Evolutionary conservation across 306 rosid species (phyloP).

Genomic region (Trifolium fragiferum): DNA sequence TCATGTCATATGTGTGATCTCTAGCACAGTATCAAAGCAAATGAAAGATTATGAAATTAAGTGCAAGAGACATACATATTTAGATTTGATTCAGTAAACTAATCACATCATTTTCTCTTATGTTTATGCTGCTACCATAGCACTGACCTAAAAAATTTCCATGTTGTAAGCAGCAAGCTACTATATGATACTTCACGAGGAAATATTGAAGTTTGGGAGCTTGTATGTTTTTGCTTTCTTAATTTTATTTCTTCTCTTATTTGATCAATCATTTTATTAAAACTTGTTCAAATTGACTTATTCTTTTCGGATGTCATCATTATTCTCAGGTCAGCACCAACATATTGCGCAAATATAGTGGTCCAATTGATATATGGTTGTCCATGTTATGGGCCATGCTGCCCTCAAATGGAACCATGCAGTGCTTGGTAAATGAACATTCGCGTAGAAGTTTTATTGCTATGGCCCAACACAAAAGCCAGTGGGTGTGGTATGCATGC

Average conservation of each 20-base stretch:
- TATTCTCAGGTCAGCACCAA: slow-evolving; percentile 73
- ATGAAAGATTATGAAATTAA: slow-evolving; percentile 29
- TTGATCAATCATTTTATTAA: slow-evolving; percentile 1
- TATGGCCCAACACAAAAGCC: slow-evolving; percentile 91
- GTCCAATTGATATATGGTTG: slow-evolving; percentile 85
- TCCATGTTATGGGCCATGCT: slow-evolving; percentile 56
- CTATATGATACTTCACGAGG: slow-evolving; percentile 44
- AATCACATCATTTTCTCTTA: slow-evolving; percentile 33
- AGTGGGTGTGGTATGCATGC: slow-evolving; percentile 82
- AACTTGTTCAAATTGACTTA: slow-evolving; percentile 5
- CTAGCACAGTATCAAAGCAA: slow-evolving; percentile 26
- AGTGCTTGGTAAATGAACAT: slow-evolving; percentile 69
- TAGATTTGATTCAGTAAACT: slow-evolving; percentile 16
- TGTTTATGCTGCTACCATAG: slow-evolving; percentile 28
- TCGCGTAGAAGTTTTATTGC: slow-evolving; percentile 69
- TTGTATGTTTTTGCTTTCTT: slow-evolving; percentile 62
- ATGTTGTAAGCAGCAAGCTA: slow-evolving; percentile 60
- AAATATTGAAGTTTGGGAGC: slow-evolving; percentile 85
- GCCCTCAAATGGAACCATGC: slow-evolving; percentile 53
- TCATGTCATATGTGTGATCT: slow-evolving; percentile 20
- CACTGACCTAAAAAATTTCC: slow-evolving; percentile 22
- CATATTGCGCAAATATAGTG: slow-evolving; percentile 81
- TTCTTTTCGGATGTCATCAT: slow-evolving; percentile 23
- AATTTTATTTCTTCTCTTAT: slow-evolving; percentile 11
- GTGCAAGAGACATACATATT: slow-evolving; percentile 14